Evolutionary conservation across 495 filamentous ascomycete genomes (phyloP).

Genomic region (Penicillium canariense): DNA sequence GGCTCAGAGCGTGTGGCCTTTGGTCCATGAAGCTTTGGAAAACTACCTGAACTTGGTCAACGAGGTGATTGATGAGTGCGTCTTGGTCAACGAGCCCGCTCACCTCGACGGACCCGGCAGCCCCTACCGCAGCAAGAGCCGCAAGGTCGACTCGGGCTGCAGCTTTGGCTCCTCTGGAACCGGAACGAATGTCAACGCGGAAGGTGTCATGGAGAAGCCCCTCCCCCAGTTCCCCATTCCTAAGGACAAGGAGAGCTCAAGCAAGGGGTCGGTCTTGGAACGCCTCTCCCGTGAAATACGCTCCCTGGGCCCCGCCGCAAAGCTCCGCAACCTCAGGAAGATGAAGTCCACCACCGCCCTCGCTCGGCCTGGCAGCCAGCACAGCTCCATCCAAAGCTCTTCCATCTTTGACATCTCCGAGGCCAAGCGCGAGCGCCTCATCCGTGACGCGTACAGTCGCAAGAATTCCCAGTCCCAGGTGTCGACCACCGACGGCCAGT

Average conservation of each 20-base stretch:
- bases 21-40: slow-evolving; percentile 53
- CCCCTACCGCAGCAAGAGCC: slow-evolving; percentile 37
- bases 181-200: slow-evolving; percentile 27
- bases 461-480: slow-evolving; percentile 36
- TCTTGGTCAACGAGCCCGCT: slow-evolving; percentile 46
- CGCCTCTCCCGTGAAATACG: slow-evolving; percentile 57
- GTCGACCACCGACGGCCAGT: slow-evolving; percentile 13
- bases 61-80: slow-evolving; percentile 61
- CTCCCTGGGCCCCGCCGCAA: slow-evolving; percentile 39
- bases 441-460: slow-evolving; percentile 47
- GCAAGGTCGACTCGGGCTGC: slow-evolving; percentile 64
- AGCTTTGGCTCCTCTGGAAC: slow-evolving; percentile 50
- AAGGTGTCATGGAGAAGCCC: slow-evolving; percentile 43
- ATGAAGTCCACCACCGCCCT: slow-evolving; percentile 49
- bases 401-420: slow-evolving; percentile 50
- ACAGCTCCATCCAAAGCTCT: slow-evolving; percentile 25
- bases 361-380: slow-evolving; percentile 26
- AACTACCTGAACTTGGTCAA: slow-evolving; percentile 60
- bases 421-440: slow-evolving; percentile 45
- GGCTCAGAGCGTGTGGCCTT: slow-evolving; percentile 56
- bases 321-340: slow-evolving; percentile 42
- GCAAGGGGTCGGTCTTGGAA: slow-evolving; percentile 53
- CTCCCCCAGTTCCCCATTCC: slow-evolving; percentile 41
- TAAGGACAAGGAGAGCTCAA: slow-evolving; percentile 26
- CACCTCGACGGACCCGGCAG: slow-evolving; percentile 37